phyloP scores from a whole-genome alignment of 306 rosid species.

The Cicer judaicum region DNA sequence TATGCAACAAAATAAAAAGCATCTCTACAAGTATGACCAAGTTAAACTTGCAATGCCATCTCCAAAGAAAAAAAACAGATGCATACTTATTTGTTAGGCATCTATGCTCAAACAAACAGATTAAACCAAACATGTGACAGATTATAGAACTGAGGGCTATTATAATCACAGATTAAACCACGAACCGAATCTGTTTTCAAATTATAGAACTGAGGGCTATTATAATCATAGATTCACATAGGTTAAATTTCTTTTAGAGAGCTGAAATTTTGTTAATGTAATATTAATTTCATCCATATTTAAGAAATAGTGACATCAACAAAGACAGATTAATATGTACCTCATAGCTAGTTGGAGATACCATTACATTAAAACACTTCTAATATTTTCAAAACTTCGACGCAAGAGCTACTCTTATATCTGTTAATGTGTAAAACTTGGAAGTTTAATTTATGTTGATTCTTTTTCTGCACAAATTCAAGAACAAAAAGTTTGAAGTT shows the following conservation, averaged over 20 bases:
- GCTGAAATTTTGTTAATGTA: slow-evolving; percentile 14
- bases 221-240: not conserved
- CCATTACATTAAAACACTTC: no score
- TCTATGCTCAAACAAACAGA: not conserved
- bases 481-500: not conserved
- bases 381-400: not conserved
- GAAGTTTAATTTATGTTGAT: slow-evolving; percentile 23
- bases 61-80: not conserved
- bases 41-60: no score
- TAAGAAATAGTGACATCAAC: no score
- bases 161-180: no score
- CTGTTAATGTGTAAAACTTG: slow-evolving; percentile 21
- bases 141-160: no score
- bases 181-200: slow-evolving; percentile 8
- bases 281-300: slow-evolving; percentile 20
- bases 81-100: not conserved
- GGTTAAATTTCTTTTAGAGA: not conserved
- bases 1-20: not conserved
- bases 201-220: not conserved
- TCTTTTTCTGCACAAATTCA: slow-evolving; percentile 28
- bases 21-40: not conserved
- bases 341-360: no score
- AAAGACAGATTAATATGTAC: no score
- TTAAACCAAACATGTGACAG: not conserved
- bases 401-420: slow-evolving; percentile 22